Evolutionary conservation across 1,284 basidiomycete genomes (phyloP).

Genomic region (Microbotryum intermedium): DNA sequence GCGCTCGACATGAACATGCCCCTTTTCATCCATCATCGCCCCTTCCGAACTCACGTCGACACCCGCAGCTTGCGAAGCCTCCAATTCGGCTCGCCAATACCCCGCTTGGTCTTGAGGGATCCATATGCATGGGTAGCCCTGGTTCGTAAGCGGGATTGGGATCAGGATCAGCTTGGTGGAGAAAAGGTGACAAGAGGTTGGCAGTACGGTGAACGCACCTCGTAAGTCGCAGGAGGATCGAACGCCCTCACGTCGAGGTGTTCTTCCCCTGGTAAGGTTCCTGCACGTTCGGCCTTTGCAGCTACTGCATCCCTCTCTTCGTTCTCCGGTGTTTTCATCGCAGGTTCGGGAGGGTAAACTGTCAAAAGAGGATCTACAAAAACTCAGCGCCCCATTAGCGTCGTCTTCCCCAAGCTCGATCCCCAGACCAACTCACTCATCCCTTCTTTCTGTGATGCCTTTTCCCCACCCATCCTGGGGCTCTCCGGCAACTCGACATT

Average conservation of each 20-base stretch:
- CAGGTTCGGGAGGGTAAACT: conserved; percentile 66
- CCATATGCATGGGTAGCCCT: conserved; percentile 60
- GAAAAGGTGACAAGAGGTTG: too few relatives aligned
- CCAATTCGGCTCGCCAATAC: conserved; percentile 55
- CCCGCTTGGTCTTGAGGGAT: conserved; percentile 63
- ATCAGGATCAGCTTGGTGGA: too few relatives aligned
- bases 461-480: conserved; percentile 41
- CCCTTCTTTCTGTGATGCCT: conserved; percentile 17
- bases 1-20: conserved; percentile 20
- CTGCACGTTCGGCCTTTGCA: background rate
- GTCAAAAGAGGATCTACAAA: conserved; percentile 25
- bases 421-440: conserved; percentile 22
- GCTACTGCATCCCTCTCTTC: background rate
- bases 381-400: background rate
- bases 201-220: too few relatives aligned
- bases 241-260: conserved; percentile 28
- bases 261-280: conserved; percentile 16
- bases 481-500: conserved; percentile 50
- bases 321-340: conserved; percentile 47
- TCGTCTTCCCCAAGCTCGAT: too few relatives aligned
- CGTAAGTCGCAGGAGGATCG: conserved; percentile 32
- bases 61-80: conserved; percentile 39
- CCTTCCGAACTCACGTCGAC: conserved; percentile 24
- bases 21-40: conserved; percentile 28
- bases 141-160: background rate